Evolutionary conservation across 1,284 basidiomycete species (phyloP), one percentile per base, ranked within the genome.

Genomic region (Fomitopsis pinicola): DNA sequence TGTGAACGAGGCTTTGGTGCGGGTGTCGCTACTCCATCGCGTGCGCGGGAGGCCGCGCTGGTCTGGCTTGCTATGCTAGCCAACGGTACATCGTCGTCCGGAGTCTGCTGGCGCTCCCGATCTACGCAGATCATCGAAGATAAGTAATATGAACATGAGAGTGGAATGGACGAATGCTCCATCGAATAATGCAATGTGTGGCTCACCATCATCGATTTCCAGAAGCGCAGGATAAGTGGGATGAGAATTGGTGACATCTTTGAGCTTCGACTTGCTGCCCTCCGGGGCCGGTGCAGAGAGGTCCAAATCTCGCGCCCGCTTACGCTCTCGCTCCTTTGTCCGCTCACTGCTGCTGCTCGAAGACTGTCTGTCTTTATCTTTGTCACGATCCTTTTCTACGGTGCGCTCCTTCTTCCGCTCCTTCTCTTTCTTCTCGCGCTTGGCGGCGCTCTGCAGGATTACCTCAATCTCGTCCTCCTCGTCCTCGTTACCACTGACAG

Each of bases 171-270:
- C 42, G 53, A 63, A 56, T 61, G 50, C 35, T 54, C 52, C 52
- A 54, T 59, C n/a, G 15, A 28, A 54, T 22, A 54, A 36, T 36
- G 33, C 36, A 36, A 46, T 5, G 26, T 46, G 15, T 40, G 28
- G n/a, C 66, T 22, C 60, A 72, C 68, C 66, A 68, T 66, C 73
- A 57, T 72, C 72, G 15, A 70, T 77, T 63, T 80, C 78, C 44
- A 78, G 67, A 36, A 71, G 73, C 45, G 48, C 14, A 35, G 17
- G 76, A 72, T 52, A 81, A 69, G 66, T 67, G 22, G 72, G 62
- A 58, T 73, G 77, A 10, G 83, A 81, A 71, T 88, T 88, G 33
- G 85, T 87, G 65, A 88, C 83, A 69, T 89, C 87, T 74, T 86
- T 86, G 59, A 88, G 73, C 70, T 78, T 83, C 56, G 75, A 74